These are phyloP conservation scores for Sistotremastrum suecicum DNA, from an alignment of 768 basidiomycete species.

Conservation along the genomic window DNA sequence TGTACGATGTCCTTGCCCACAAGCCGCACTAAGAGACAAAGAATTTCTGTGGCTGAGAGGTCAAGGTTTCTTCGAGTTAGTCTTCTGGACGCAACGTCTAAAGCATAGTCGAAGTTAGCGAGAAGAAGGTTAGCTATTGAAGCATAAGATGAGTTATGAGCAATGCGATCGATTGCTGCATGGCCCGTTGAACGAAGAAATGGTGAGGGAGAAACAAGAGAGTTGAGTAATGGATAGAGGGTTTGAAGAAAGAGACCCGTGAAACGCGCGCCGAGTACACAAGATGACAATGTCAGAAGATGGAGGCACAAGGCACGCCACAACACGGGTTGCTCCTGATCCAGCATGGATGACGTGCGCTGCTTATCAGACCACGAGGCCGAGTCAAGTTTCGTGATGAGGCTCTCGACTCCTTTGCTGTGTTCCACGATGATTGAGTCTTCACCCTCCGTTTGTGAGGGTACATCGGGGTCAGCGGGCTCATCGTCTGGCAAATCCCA, in stretches of 20 bases:
- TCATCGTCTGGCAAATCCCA: constrained; percentile 39
- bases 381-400: constrained; percentile 32
- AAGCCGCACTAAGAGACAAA: constrained; percentile 71
- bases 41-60: constrained; percentile 76
- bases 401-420: constrained; percentile 45
- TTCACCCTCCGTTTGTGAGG: constrained; percentile 14
- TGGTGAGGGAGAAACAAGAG: constrained; percentile 57
- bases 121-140: constrained; percentile 77
- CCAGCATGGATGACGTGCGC: constrained; percentile 29
- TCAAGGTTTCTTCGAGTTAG: constrained; percentile 74
- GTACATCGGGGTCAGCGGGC: constrained; percentile 17
- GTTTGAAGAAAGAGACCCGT: constrained; percentile 58
- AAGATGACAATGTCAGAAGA: constrained; percentile 53
- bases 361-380: constrained; percentile 11
- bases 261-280: constrained; percentile 63
- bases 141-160: constrained; percentile 74
- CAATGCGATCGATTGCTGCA: constrained; percentile 55
- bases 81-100: constrained; percentile 79
- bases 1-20: constrained; percentile 81
- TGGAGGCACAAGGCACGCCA: constrained; percentile 62
- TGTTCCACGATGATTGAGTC: constrained; percentile 40
- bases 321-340: constrained; percentile 37
- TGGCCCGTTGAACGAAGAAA: constrained; percentile 66
- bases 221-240: constrained; percentile 79
- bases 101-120: constrained; percentile 92